Percentiles rank a stretch among this genome's conserved stretches.
phyloP scores from a whole-genome alignment of 257 asterid species.

The Scutellaria galericulata region DNA sequence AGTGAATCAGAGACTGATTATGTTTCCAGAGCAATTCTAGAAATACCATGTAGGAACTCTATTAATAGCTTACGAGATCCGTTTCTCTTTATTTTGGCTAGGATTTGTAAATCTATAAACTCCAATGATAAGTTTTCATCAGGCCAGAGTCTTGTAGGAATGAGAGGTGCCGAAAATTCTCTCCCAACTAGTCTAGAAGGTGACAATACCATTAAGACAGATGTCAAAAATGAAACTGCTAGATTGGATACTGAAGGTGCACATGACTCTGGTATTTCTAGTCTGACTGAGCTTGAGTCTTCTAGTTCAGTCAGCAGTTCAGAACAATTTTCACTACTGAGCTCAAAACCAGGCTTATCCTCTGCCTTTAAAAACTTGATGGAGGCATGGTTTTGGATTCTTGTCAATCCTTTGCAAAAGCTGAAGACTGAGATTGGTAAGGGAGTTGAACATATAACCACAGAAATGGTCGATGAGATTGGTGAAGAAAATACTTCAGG shows the following conservation, averaged over 20 bases:
- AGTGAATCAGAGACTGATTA: constrained; percentile 37
- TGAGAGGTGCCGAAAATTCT: constrained; percentile 26
- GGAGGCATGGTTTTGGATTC: constrained; percentile 54
- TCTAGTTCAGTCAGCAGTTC: constrained; percentile 45
- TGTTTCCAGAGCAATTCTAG: constrained; percentile 44
- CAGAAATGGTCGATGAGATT: constrained; percentile 68
- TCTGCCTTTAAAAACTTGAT: constrained; percentile 47
- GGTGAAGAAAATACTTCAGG: constrained; percentile 56
- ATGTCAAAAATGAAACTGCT: constrained; percentile 41
- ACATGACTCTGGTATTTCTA: constrained; percentile 39
- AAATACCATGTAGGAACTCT: constrained; percentile 45
- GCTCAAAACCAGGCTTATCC: constrained; percentile 46
- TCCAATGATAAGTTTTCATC: constrained; percentile 46
- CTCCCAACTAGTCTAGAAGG: constrained; percentile 41
- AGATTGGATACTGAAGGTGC: constrained; percentile 47
- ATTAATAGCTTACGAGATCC: constrained; percentile 51
- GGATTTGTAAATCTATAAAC: constrained; percentile 42
- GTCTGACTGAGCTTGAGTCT: constrained; percentile 40
- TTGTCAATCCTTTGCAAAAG: constrained; percentile 57
- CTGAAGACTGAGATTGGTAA: constrained; percentile 69
- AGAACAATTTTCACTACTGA: constrained; percentile 41
- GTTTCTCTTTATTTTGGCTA: constrained; percentile 51
- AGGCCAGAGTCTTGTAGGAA: constrained; percentile 27
- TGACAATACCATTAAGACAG: constrained; percentile 39
- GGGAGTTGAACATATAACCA: constrained; percentile 64